phyloP scores from a whole-genome alignment of 768 basidiomycete genomes.

The Nidula microcarpa region DNA sequence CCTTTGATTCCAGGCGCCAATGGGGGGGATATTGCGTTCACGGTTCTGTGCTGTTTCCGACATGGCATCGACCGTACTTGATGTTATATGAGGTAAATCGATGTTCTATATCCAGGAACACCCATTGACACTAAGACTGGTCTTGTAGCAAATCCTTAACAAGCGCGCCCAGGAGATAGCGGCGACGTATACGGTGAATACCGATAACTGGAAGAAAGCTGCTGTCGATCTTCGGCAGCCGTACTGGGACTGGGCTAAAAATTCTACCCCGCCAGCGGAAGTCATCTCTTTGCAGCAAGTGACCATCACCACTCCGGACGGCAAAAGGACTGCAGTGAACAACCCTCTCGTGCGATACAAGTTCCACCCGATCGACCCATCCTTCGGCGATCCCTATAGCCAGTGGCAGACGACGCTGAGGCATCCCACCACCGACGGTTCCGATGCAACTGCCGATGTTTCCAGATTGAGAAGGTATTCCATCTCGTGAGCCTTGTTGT shows the following conservation, averaged over 20 bases:
- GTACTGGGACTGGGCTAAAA: constrained; percentile 51
- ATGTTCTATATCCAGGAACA: not conserved
- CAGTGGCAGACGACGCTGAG: constrained; percentile 31
- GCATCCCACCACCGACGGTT: constrained; percentile 17
- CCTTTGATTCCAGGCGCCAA: constrained; percentile 14
- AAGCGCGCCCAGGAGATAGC: constrained; percentile 37
- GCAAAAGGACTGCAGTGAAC: constrained; percentile 16
- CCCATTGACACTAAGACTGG: not conserved
- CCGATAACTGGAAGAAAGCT: constrained; percentile 23
- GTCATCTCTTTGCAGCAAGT: constrained; percentile 24
- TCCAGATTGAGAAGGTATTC: constrained; percentile 20
- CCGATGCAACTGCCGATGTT: constrained; percentile 28
- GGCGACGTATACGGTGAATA: constrained; percentile 27
- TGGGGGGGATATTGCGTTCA: constrained; percentile 57
- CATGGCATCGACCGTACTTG: constrained; percentile 55
- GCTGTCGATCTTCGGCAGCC: constrained; percentile 34
- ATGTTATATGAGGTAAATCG: constrained; percentile 42
- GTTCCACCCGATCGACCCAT: constrained; percentile 26
- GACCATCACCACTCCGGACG: constrained; percentile 22
- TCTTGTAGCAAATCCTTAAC: constrained; percentile 44
- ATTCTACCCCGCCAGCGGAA: constrained; percentile 32
- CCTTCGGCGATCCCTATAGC: constrained; percentile 24
- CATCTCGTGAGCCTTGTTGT: not conserved
- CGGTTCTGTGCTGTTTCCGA: constrained; percentile 49
- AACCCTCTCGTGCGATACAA: constrained; percentile 32